Evolutionary conservation across 2,329 filamentous ascomycete species (phyloP).

Genomic region (Fusarium sp.): DNA sequence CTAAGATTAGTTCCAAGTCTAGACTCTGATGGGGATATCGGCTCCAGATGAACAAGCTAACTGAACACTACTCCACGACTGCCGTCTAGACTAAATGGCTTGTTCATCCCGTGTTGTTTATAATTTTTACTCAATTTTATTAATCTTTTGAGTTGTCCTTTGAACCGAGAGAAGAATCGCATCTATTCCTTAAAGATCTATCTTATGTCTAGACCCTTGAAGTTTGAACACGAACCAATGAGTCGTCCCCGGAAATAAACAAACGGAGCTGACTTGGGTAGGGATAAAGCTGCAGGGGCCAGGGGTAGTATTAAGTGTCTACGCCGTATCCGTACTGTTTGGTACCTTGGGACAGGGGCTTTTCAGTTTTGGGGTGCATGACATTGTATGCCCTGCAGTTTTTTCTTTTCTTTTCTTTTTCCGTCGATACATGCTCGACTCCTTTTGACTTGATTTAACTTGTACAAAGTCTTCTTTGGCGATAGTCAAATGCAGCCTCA

Average conservation of each 20-base stretch:
- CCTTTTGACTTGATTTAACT: neutral
- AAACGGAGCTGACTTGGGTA: conserved; percentile 9
- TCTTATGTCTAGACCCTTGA: conserved; percentile 2
- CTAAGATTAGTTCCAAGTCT: conserved; percentile 31
- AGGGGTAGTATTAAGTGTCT: conserved; percentile 17
- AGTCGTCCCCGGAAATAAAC: conserved; percentile 33
- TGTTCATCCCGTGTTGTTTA: neutral
- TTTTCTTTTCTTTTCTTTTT: conserved; percentile 1
- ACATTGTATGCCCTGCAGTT: neutral
- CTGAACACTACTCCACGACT: neutral
- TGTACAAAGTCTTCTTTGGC: neutral
- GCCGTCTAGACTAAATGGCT: neutral
- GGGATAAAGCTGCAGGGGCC: conserved; percentile 18
- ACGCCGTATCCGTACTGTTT: no score
- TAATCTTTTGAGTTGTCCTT: neutral
- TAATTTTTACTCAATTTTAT: neutral
- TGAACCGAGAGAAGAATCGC: neutral
- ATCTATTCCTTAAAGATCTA: neutral
- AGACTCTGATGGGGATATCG: conserved; percentile 15
- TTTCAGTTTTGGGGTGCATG: conserved; percentile 3
- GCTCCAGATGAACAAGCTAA: neutral
- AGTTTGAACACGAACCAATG: neutral
- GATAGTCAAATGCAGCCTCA: neutral
- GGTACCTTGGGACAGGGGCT: conserved; percentile 10
- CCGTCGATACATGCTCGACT: neutral